Percentiles rank a stretch among this genome's conserved stretches.
Conservation (phyloP, 2,329 filamentous ascomycete species). For the Didymella segeticola region DNA sequence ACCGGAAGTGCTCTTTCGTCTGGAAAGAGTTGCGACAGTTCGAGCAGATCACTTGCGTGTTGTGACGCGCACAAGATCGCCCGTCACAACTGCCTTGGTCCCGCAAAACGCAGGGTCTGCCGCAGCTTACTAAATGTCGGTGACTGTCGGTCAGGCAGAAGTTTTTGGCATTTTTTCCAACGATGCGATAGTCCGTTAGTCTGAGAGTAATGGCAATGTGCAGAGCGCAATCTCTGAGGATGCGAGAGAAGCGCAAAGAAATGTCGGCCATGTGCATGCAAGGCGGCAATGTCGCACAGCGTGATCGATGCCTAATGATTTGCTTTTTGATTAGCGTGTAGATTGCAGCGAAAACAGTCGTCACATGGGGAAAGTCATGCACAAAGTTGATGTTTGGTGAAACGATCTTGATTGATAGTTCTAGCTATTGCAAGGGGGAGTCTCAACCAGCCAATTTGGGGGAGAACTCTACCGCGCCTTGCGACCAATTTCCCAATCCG, state of each 20-base stretch:
- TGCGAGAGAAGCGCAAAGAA: neutral
- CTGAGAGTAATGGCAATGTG: constrained; percentile 4
- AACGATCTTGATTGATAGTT: constrained; percentile 30
- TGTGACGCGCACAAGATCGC: constrained; percentile 1
- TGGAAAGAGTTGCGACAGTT: constrained; percentile 24
- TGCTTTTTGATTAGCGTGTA: constrained; percentile 26
- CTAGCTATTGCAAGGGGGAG: constrained; percentile 33
- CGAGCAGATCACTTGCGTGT: constrained; percentile 17
- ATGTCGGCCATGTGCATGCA: constrained; percentile 12
- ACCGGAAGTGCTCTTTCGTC: constrained; percentile 24
- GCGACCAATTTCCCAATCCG: constrained; percentile 13
- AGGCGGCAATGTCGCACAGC: constrained; percentile 6
- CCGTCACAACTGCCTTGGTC: constrained; percentile 13
- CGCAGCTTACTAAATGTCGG: constrained; percentile 16
- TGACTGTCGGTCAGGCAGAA: constrained; percentile 18
- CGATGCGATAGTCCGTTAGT: constrained; percentile 9
- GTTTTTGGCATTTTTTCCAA: constrained; percentile 8
- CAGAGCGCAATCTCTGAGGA: neutral
- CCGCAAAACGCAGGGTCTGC: constrained; percentile 13
- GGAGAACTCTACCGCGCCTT: constrained; percentile 34
- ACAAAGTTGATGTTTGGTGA: constrained; percentile 19
- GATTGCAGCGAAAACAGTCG: constrained; percentile 19
- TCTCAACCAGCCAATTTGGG: constrained; percentile 31
- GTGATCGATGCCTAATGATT: constrained; percentile 19
- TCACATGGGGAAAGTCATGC: constrained; percentile 24